Conservation (phyloP, 2,329 filamentous ascomycete genomes). For the Xylaria polymorpha region DNA sequence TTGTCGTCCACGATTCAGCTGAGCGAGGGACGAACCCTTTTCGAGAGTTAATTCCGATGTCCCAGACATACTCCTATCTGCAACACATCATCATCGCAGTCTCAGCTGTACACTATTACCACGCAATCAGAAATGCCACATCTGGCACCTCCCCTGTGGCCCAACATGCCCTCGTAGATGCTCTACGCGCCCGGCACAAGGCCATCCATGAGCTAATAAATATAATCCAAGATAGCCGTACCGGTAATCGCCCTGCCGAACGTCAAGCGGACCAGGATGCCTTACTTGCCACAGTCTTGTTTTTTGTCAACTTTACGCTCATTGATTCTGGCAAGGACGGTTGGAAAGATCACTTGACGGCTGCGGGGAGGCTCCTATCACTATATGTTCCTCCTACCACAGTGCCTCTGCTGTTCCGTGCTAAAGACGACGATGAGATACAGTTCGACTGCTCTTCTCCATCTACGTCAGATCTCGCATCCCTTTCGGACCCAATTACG, state of each 20-base stretch:
- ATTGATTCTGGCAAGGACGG: conserved; percentile 59
- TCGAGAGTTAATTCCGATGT: conserved; percentile 61
- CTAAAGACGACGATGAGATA: neutral
- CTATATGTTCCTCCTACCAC: conserved; percentile 23
- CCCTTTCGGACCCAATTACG: conserved; percentile 5
- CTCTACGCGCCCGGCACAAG: conserved; percentile 59
- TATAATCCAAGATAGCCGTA: conserved; percentile 50
- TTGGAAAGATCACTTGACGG: conserved; percentile 61
- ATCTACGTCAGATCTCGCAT: conserved; percentile 7
- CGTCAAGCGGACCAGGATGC: conserved; percentile 58
- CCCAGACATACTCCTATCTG: conserved; percentile 58
- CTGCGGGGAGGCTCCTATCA: conserved; percentile 55
- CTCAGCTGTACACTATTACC: conserved; percentile 62
- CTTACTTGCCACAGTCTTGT: conserved; percentile 60
- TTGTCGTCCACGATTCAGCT: conserved; percentile 61
- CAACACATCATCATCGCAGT: conserved; percentile 62
- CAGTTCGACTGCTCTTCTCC: neutral
- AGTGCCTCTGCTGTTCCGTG: conserved; percentile 9
- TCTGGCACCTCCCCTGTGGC: conserved; percentile 30
- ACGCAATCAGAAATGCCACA: conserved; percentile 54
- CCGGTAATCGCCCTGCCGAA: conserved; percentile 35
- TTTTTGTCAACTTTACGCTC: conserved; percentile 64
- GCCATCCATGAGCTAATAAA: conserved; percentile 58
- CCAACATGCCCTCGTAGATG: conserved; percentile 58
- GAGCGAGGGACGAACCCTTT: conserved; percentile 58